phyloP scores from a whole-genome alignment of 1,284 basidiomycete species.

The Athelia sp. region DNA sequence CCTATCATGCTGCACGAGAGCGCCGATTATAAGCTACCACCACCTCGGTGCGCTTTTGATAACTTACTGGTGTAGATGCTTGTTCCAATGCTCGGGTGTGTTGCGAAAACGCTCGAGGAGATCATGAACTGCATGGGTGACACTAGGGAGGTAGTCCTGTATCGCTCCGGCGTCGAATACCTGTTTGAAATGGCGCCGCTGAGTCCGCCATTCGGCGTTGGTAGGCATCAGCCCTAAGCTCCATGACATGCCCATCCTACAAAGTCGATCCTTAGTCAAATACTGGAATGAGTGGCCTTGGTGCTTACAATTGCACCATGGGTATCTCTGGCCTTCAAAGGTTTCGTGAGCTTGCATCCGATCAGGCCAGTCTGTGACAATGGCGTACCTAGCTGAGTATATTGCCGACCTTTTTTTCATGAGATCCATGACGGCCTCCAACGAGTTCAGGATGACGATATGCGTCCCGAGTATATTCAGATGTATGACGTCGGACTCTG shows the following conservation, averaged over 20 bases:
- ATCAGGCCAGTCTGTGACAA: background rate
- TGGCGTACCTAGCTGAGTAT: slow-evolving; percentile 32
- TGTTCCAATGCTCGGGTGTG: slow-evolving; percentile 18
- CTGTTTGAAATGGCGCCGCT: slow-evolving; percentile 8
- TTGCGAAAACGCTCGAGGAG: slow-evolving; percentile 19
- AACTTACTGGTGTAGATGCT: slow-evolving; percentile 20
- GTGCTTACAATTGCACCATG: too few relatives aligned
- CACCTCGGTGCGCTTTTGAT: background rate
- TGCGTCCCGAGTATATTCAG: slow-evolving; percentile 28
- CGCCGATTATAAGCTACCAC: slow-evolving; percentile 8
- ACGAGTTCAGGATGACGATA: slow-evolving; percentile 33
- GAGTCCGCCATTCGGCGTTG: slow-evolving; percentile 13
- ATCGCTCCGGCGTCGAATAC: slow-evolving; percentile 16
- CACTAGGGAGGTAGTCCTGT: slow-evolving; percentile 11
- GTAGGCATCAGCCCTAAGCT: slow-evolving; percentile 13
- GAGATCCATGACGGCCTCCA: slow-evolving; percentile 29
- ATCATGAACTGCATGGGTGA: slow-evolving; percentile 13
- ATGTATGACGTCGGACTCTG: slow-evolving; percentile 33
- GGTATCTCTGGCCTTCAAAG: too few relatives aligned
- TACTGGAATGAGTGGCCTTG: too few relatives aligned
- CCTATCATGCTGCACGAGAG: slow-evolving; percentile 14
- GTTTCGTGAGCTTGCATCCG: too few relatives aligned
- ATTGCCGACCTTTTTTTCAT: slow-evolving; percentile 33
- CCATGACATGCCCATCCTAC: slow-evolving; percentile 15
- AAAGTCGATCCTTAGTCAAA: background rate